Evolutionary conservation across 371 early-diverging fungal species (phyloP), one percentile per base, ranked within the genome.

Genomic region (Mucor circinelloides): DNA sequence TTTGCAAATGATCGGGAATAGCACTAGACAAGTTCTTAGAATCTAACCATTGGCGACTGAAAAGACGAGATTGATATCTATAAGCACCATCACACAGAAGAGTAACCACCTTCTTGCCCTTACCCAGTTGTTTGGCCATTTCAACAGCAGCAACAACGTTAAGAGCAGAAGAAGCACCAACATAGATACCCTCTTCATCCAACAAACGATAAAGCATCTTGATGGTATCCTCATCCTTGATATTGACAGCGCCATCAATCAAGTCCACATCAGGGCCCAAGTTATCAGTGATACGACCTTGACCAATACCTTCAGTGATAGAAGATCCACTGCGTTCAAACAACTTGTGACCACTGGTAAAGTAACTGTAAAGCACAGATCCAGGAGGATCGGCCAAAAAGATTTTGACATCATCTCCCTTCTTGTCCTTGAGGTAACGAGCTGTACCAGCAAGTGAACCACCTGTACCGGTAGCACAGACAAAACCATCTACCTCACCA

Each of bases 351-450:
- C 90, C 90, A 34, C 84, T 89, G 70, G 88, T 89, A 68, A 95
- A 79, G 70, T 91, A 94, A 66, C 86, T 87, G 74, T 91, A 89
- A 63, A 97, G 79, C 12, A 96, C 94, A 17, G 94, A 93, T 58
- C 98, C 98, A 2, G 97, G 97, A 27, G 97, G 97, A 80, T 97
- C 97, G 2, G 97, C 97, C 56, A 97, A 81, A 68, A 89, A 92
- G 62, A 86, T 72, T 85, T 92, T 91, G 63, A 95, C 86, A 21
- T 85, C 70, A 13, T 87, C 87, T 5, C 82, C 78, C 25, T 84
- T 85, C 60, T 83, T 79, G 1, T 89, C 87, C 79, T 97, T 97
- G 63, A 97, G 76, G 73, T 84, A 96, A 17, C 92, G 81, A 9
- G 95, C 85, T 25, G 87, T 87, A 56, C 97, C 97, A 10, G 94